Base-by-base conservation (phyloP, 208 protist genomes). In the Acanthamoeba triangularis region DNA sequence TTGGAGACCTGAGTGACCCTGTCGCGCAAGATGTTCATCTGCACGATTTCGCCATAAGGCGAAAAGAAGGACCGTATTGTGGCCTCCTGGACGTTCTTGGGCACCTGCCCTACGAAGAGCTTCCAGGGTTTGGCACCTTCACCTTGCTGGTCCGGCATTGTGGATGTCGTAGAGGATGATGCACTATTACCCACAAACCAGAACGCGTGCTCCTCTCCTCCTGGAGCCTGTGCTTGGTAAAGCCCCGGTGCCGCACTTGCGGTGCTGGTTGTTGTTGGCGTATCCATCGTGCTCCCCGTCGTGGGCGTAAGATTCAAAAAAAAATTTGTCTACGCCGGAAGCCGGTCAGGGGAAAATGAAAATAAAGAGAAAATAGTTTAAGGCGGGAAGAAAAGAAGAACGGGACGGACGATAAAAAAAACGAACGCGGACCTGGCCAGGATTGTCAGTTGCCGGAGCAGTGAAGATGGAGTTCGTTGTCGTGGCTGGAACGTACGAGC, bases 91-190 rank as follows among this genome's bases (percentile, higher is more conserved):
- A 94, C 90, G 67, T 84, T 88, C 59, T 96, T 96, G 47, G 96
- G 96, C 13, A 97, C 78, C 85, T 97, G 95, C 33, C 96, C 96
- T 8, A 97, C 78, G 92, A 97, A 97, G 74, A 97, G 61, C 41
- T 97, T 97, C 35, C 74, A 82, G 0, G 74, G 23, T n/a, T 82
- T 82, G 74, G 16, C 18, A 2, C 18, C 2, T 56, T 56, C 18
- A 13, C 18, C 52, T 56, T 56, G 52, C 52, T 56, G 52, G 41
- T 47, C 41, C 5, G 41, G 41, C 41, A 47, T 47, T 47, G 41
- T 11, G 2, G 52, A 56, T 2, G 13, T 20, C 52, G 18, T 23
- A 56, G 52, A 56, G 13, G 52, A 23, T 56, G 52, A 20, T 56
- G 52, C 18, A 20, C 52, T 56, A 56, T 56, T 20, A 23, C 20